Base-by-base conservation (phyloP, 257 asterid species). In the Nicotiana tabacum region DNA sequence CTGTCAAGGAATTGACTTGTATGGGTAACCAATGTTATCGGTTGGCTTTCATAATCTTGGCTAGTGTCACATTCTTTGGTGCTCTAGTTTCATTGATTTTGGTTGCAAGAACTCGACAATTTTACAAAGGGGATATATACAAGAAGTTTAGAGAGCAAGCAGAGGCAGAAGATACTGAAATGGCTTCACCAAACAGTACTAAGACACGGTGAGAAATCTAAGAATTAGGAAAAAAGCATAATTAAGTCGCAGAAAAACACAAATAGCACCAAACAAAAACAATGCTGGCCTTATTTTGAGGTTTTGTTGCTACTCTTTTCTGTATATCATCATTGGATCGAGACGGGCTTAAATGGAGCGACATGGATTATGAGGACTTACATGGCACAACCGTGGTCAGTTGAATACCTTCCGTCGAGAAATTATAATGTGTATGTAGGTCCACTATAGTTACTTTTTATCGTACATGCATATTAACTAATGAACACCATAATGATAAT, bases 51-150 rank as follows among this genome's bases (percentile, higher is more conserved):
- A 78, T 33, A 30, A 78, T 78, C 51, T 21, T 78, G 55, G 82
- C 82, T 57, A 9, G 82, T 56, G 68, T 35, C 6, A 78, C 66
- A 30, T 55, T 78, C 18, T 57, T 78, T 78, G 82, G 82, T n/a
- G 82, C 82, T 78, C 62, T 78, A 30, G 69, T 56, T 27, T 78
- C 82, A 29, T 10, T 78, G n/a, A 33, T 78, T 57, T 60, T 78
- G 82, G 82, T 57, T 32, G 66, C 68, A 30, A 78, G 82, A 35
- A 78, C 82, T 32, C 21, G 56, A 56, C 18, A 78, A 9, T 78
- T 55, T 78, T 78, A 78, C 8, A 48, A 27, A 27, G 80, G 80
- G 15, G 80, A 74, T 51, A 74, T 74, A 24, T 74, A 74, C 80
- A 74, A 78, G 56, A 78, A 74, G 80, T 74, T 74, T 4, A 74